Base-by-base conservation (phyloP, 1,284 basidiomycete genomes). In the Pyrrhoderma noxium region DNA sequence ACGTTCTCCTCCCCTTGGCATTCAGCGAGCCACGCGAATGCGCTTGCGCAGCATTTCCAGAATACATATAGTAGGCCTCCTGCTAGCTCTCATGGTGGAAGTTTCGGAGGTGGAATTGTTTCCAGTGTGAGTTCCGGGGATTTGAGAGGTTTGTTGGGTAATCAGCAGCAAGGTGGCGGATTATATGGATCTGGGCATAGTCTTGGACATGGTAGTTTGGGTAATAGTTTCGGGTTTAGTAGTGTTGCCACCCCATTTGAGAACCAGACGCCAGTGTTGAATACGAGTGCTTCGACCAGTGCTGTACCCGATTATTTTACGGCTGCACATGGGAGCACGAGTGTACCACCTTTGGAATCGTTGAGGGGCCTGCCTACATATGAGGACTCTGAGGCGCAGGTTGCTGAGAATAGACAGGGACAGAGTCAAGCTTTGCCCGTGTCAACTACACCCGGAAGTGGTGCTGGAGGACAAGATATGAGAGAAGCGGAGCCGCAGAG, bases 281-380 rank as follows among this genome's bases (percentile, higher is more conserved):
- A 31, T 9, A 31, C 47, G 3, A 19, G 39, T 31, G 18, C 37
- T 43, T 36, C 25, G 4, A 40, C 44, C 37, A 46, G 44, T 16
- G 77, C 85, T 64, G 91, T 95, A 18, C 93, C 93, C 1, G 78
- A 85, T 61, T 96, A 97, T 65, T 76, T 76, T 13, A 77, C 89
- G 43, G 89, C 91, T 1, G 78, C 80, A 52, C 71, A 34, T 58
- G 35, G 82, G 11, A 93, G 93, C 67, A 72, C 93, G 31, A 92
- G 90, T 27, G 79, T 94, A 11, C 84, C 88, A 5, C 93, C 93
- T 8, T 68, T 96, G 60, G 77, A 78, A 61, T 84, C 80, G 57
- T 70, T 82, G 71, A 69, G 70, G 22, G 85, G 84, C 5, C 63
- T 93, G 58, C 91, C 91, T 54, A 86, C 82, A 46, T 94, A 94